Percentiles rank a stretch among this genome's conserved stretches.
Conservation (phyloP, 2,329 filamentous ascomycete genomes). For the Arthrobotrys entomopaga region DNA sequence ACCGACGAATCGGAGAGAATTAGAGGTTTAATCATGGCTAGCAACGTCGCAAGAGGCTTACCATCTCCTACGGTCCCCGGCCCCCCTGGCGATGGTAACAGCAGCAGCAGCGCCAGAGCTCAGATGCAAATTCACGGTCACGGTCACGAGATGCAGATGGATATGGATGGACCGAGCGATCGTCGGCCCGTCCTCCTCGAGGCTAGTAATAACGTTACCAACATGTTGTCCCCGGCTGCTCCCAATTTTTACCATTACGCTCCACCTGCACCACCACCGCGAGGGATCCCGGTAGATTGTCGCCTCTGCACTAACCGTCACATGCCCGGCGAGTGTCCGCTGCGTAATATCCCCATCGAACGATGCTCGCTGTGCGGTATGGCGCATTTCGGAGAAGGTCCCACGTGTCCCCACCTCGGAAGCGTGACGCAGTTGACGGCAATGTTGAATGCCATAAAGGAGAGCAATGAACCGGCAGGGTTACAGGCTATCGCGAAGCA, state of each 20-base stretch:
- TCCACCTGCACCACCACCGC: constrained; percentile 25
- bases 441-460: constrained; percentile 72
- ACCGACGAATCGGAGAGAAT: constrained; percentile 6
- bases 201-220: constrained; percentile 18
- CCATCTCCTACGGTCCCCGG: neutral
- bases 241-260: neutral
- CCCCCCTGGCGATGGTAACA: neutral
- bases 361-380: constrained; percentile 73
- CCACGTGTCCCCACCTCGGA: constrained; percentile 71
- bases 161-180: constrained; percentile 10
- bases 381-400: constrained; percentile 69
- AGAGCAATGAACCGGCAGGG: constrained; percentile 68
- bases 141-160: constrained; percentile 16
- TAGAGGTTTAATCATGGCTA: constrained; percentile 8
- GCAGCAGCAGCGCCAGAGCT: constrained; percentile 4
- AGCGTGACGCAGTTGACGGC: constrained; percentile 72
- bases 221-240: neutral
- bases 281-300: constrained; percentile 62
- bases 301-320: constrained; percentile 69
- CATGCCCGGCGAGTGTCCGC: constrained; percentile 69
- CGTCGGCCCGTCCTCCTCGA: constrained; percentile 31
- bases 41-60: neutral
- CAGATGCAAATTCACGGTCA: constrained; percentile 16
- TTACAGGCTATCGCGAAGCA: constrained; percentile 68
- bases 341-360: constrained; percentile 71